Base-by-base conservation (phyloP, 148 eudicot genomes). In the Polygonum maritimum region DNA sequence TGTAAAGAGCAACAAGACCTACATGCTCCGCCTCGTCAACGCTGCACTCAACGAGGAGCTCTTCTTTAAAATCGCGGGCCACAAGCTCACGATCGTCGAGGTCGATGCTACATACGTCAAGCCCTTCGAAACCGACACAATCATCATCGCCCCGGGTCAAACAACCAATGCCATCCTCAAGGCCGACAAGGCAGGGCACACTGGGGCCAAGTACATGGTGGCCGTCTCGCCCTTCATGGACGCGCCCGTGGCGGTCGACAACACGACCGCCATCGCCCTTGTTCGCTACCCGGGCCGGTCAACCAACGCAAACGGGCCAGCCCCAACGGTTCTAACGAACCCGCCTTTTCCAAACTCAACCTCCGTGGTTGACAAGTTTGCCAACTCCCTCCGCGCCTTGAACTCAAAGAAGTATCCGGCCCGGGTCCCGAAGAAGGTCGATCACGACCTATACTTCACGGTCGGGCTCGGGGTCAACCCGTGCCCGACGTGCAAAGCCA, bases 141-240 rank as follows among this genome's bases (percentile, higher is more conserved):
- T 79, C 31, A 54, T 79, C 21, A 75, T 79, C 2, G 74, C 81
- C 15, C 81, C 81, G 2, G 81, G 81, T 2, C 81, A 79, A 67
- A 79, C 81, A 5, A 74, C 77, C 2, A 75, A 79, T 11, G 74
- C 74, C 41, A 76, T 79, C 35, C 74, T 79, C 16, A 79, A 36
- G 4, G 70, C 81, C 9, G 58, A 62, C 48, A 88, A 85, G 69
- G 14, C 13, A 1, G 48, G 47, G 11, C 0, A 79, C 2, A 79
- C 81, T 2, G 90, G 89, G 71, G 70, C 69, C 35, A 75, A 60
- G n/a, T 92, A 89, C 84, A 40, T 85, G 12, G 84, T 92, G 7
- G 82, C 88, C 35, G 78, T 83, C 21, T 92, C 98, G 0, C 83
- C 95, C 22, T 92, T 92, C 76, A 92, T 90, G 89, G 97, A 90